A percentile compares a stretch with the other conserved stretches of the same genome.
Evolutionary conservation across 2,329 filamentous ascomycete genomes (phyloP).

Genomic region (Fusarium veterinarium): DNA sequence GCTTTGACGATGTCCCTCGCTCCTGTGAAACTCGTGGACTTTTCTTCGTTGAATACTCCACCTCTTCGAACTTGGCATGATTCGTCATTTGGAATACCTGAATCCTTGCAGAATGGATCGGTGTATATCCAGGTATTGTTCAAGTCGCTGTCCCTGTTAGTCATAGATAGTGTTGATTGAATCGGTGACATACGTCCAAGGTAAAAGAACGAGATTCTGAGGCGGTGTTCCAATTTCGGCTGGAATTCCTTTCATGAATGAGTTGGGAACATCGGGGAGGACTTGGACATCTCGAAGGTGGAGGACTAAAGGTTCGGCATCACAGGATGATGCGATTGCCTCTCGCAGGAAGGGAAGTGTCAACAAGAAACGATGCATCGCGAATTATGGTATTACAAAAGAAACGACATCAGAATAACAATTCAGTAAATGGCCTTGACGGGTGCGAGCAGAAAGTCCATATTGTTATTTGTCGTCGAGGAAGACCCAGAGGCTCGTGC

Average conservation of each 20-base stretch:
- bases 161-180: fast-evolving
- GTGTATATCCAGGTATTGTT: constrained; percentile 52
- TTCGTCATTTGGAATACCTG: constrained; percentile 44
- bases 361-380: constrained; percentile 4
- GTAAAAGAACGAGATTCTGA: constrained; percentile 46
- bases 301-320: constrained; percentile 20
- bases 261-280: constrained; percentile 35
- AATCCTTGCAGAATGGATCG: constrained; percentile 43
- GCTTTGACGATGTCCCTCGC: constrained; percentile 25
- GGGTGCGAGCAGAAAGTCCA: not conserved
- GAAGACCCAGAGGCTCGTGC: not conserved
- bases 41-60: constrained; percentile 28
- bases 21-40: constrained; percentile 25
- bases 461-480: not conserved
- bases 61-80: constrained; percentile 46
- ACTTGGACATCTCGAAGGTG: constrained; percentile 41
- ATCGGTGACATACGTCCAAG: constrained; percentile 46
- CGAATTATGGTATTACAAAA: not conserved
- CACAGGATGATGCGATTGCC: constrained; percentile 19
- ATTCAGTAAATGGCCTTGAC: not conserved
- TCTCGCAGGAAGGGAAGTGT: not conserved
- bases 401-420: not conserved
- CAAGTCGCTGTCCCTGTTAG: constrained; percentile 44
- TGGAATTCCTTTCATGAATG: constrained; percentile 45
- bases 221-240: constrained; percentile 42